Evolutionary conservation across 2,329 filamentous ascomycete species (phyloP).

Genomic region (Aspergillus sp.): DNA sequence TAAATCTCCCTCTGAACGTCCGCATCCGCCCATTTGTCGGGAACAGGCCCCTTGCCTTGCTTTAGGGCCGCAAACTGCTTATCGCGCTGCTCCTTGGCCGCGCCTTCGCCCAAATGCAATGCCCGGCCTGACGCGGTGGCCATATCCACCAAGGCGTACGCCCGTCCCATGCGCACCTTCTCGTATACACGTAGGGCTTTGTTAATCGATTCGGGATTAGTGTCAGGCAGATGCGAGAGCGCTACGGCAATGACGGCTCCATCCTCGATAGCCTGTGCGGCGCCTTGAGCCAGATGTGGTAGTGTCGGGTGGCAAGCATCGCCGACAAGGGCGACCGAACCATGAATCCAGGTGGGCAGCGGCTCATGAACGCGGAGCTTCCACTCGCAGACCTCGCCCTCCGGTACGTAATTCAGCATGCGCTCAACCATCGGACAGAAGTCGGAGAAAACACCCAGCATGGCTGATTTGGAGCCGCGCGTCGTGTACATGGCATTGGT

Average conservation of each 20-base stretch:
- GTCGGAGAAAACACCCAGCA: slow-evolving; percentile 49
- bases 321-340: slow-evolving; percentile 44
- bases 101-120: slow-evolving; percentile 48
- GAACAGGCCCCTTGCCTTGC: slow-evolving; percentile 36
- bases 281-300: slow-evolving; percentile 54
- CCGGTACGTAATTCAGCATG: slow-evolving; percentile 53
- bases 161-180: slow-evolving; percentile 44
- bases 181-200: slow-evolving; percentile 48
- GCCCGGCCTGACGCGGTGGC: slow-evolving; percentile 44
- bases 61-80: slow-evolving; percentile 45
- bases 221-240: slow-evolving; percentile 39
- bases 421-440: slow-evolving; percentile 52
- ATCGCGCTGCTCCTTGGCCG: slow-evolving; percentile 49
- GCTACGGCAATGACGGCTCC: slow-evolving; percentile 46
- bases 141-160: slow-evolving; percentile 47
- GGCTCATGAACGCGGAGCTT: slow-evolving; percentile 53
- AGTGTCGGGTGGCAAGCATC: slow-evolving; percentile 54
- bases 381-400: slow-evolving; percentile 57
- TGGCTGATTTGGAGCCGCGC: slow-evolving; percentile 49
- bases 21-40: slow-evolving; percentile 59
- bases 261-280: slow-evolving; percentile 56
- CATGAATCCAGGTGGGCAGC: slow-evolving; percentile 51
- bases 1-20: slow-evolving; percentile 59
- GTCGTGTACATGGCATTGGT: slow-evolving; percentile 53
- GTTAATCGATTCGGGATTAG: slow-evolving; percentile 37